Base-by-base conservation (phyloP, 106 monocot species). In the Acorus gramineus region DNA sequence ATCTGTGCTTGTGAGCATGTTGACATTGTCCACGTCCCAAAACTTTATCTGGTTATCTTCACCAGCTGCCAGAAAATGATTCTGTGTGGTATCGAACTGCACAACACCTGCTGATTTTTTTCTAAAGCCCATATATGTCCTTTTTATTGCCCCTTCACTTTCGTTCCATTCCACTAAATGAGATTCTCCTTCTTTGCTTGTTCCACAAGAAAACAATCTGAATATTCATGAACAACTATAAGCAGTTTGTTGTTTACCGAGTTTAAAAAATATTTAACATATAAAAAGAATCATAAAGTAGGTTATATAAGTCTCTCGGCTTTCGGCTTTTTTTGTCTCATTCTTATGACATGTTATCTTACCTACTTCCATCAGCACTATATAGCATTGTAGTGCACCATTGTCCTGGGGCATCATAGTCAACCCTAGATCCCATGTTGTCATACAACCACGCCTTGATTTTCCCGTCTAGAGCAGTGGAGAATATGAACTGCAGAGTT, bases 181-280 rank as follows among this genome's bases (percentile, higher is more conserved):
- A 55, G 81, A 87, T 5, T 86, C 84, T 3, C 92, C 92, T 7
- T 92, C 92, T 70, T 92, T 92, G 61, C 92, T 87, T 11, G 92
- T 92, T 50, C 92, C 92, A 77, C 92, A 92, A 44, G 92, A 86
- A 65, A 92, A 92, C 49, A 92, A 79, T 72, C 92, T 92, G 72
- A 4, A 64, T 14, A 56, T 59, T 46, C 56, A 70, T 77, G 53
- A 68, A 64, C 7, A 53, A 3, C 51, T 48, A 60, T 14, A 11
- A 47, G 44, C 5, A 46, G 4, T 50, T 0, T 3, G 8, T 47
- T 49, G 28, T 44, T 49, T 6, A 67, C 7, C 45, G n/a, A 56
- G 48, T 12, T 6, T 28, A 28, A 1, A 28, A 28, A 28, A 28
- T 28, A 28, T 28, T 28, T 28, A 28, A 28, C 28, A 28, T 28